Evolutionary conservation across 2,329 filamentous ascomycete genomes (phyloP).

Genomic region (Ophiostoma novo-ulmi): DNA sequence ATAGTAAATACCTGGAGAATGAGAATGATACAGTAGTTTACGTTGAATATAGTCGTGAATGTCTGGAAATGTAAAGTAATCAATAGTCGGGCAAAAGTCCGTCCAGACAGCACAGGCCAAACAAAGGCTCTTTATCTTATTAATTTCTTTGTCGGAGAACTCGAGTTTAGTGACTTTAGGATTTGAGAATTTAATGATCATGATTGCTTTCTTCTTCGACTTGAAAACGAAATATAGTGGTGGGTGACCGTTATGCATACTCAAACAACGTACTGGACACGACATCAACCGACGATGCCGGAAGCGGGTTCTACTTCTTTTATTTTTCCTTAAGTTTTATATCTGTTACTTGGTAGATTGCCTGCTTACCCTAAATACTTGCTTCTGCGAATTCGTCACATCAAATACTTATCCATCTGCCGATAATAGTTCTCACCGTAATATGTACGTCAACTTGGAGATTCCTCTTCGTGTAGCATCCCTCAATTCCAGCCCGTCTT

Average conservation of each 20-base stretch:
- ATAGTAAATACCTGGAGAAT: neutral
- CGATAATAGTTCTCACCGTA: constrained; percentile 5
- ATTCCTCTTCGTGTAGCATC: neutral
- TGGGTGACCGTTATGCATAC: neutral
- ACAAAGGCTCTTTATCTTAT: neutral
- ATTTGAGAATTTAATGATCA: neutral
- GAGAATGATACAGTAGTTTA: neutral
- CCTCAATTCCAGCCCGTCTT: neutral
- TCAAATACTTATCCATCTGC: neutral
- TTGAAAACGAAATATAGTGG: neutral
- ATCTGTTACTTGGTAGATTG: neutral
- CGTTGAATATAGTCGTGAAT: neutral
- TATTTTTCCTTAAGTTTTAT: neutral
- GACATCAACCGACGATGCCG: neutral
- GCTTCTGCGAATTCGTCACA: neutral
- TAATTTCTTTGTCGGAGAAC: neutral
- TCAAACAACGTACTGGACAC: neutral
- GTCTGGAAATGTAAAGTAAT: neutral
- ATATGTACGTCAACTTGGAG: neutral
- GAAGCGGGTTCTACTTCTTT: neutral
- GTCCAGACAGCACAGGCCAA: neutral
- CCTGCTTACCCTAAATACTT: neutral
- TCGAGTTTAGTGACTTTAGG: too few species aligned
- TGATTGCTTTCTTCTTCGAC: neutral
- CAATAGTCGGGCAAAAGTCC: neutral